Evolutionary conservation across 139 green algal species (phyloP), one percentile per base, ranked within the genome.

Genomic region (Volvox africanus): DNA sequence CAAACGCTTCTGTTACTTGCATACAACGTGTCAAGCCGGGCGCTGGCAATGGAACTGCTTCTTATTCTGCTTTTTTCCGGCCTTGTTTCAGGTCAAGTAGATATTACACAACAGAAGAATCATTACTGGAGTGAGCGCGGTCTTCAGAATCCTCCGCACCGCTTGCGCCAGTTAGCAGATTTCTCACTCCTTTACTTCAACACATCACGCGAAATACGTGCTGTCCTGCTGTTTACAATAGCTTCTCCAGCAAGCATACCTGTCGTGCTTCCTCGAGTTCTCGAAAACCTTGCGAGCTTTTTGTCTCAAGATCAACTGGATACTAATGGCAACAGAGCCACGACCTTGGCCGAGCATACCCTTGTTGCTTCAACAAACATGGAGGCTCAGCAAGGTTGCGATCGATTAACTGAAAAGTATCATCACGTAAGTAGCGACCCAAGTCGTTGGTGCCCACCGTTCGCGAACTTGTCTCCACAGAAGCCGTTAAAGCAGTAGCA

Each of bases 171-270:
- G 2, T 0, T 89, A 30, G 84, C 84, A 2, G 84, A 89, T 55
- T 68, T 12, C 24, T 68, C 84, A 5, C 84, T 89, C 2, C 68
- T 89, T 2, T 89, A 89, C 68, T 89, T 89, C 16, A 89, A 89
- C 50, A 50, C 84, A 3, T 44, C 84, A 11, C 65, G 11, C 0
- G 84, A 68, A 50, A 50, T 89, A 17, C 68, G 37, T 11, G 0
- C 84, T n/a, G 68, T 89, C 0, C 68, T 89, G 26, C 36, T 89
- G 0, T 69, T 89, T 6, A 89, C 84, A 11, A 69, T 89, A 36
- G 84, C 84, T 14, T 69, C 84, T 1, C 84, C 84, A 24, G 37
- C 68, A 68, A 80, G 61, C 30, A 50, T 50, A 14, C 12, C 35
- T 21, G 37, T 5, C 21, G 68, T 80, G 3, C 37, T 89, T 30